Evolutionary conservation across 2,329 filamentous ascomycete genomes (phyloP), one percentile per base, ranked within the genome.

Genomic region (Fusarium heterosporum): DNA sequence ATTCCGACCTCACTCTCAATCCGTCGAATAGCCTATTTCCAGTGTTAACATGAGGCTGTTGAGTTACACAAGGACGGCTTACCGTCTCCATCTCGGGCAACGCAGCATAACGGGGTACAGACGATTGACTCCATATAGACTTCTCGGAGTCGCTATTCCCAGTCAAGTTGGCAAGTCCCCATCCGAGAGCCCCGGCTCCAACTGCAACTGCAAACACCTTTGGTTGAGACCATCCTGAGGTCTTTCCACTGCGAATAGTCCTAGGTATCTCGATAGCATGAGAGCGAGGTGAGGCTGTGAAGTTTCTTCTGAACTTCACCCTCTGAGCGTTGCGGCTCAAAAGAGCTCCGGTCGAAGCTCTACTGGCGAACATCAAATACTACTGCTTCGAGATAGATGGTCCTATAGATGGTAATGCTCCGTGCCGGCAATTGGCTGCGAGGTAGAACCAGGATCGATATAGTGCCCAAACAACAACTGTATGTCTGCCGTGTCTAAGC

Each of bases 1-100:
- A 80, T 71, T 46, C 77, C 75, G 55, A 83, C 73, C 69, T 82
- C 79, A 69, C 79, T 76, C 9, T 83, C 83, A 55, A 90, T 89
- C 64, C 87, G 83, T 41, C 76, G 72, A 42, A 89, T 76, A 1
- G 87, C 86, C 87, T 88, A 16, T 61, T 30, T 22, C 17, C 8
- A 28, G 19, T 11, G 43, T 72, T 28, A 71, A 57, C 29, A 16
- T 41, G n/a, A 13, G 28, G 16, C 14, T 13, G 54, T 28, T 16
- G 39, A n/a, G 16, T 39, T 34, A 8, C 8, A 17, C 22, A 22
- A 8, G 16, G 16, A n/a, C 12, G 50, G 68, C 74, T 56, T 74
- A 79, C 80, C 69, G 75, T 65, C 54, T 81, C 75, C 81, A 82
- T 82, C 67, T 82, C 80, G n/a, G 69, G 62, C 64, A 79, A 66